Evolutionary conservation across 1,139 yeast species (phyloP).

Genomic region (Arxiozyma slooffiae): DNA sequence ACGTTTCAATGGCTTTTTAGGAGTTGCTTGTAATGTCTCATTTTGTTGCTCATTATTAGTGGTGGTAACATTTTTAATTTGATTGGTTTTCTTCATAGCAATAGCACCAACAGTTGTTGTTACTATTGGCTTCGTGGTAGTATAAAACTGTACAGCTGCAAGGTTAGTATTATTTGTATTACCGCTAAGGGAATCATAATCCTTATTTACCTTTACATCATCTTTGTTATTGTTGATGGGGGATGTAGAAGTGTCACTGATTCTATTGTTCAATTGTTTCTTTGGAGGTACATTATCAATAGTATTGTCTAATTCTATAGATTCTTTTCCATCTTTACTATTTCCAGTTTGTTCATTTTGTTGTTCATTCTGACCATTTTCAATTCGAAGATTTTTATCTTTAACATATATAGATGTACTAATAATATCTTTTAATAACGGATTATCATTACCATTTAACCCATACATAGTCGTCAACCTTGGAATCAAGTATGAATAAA

Average conservation of each 20-base stretch:
- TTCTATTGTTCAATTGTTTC: background rate
- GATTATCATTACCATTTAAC: constrained; percentile 12
- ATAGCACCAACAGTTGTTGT: background rate
- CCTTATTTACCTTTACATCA: no score
- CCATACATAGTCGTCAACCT: constrained; percentile 24
- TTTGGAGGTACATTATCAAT: background rate
- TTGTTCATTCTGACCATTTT: background rate
- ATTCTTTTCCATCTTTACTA: background rate
- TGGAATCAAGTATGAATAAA: constrained; percentile 27
- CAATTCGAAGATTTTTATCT: background rate
- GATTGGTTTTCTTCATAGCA: background rate
- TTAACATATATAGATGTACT: constrained; percentile 15
- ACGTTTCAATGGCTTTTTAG: background rate
- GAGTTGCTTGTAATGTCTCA: no score
- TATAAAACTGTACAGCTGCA: background rate
- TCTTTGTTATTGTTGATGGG: no score
- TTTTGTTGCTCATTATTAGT: no score
- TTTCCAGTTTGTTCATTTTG: background rate
- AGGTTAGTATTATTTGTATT: background rate
- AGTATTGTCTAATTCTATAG: background rate
- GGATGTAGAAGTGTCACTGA: background rate
- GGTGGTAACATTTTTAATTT: background rate
- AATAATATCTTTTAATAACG: constrained; percentile 15
- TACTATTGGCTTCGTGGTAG: background rate
- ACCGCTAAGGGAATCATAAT: no score